A percentile compares a stretch with the other conserved stretches of the same genome.
These are phyloP conservation scores for Tulasnella sp. DNA, from an alignment of 768 basidiomycete genomes.

Conservation along the genomic window DNA sequence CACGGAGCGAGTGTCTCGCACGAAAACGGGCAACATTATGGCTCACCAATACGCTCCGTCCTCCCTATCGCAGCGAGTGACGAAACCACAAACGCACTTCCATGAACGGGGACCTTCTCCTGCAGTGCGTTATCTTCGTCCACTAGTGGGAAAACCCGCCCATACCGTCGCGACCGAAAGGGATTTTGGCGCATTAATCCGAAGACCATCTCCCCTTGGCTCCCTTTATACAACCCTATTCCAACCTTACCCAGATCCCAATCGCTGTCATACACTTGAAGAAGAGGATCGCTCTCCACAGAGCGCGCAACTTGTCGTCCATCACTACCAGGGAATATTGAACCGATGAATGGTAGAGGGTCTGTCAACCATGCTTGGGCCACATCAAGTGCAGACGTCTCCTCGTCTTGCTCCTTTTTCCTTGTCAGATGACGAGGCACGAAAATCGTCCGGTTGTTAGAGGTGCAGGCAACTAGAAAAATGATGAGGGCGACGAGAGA, in stretches of 20 bases:
- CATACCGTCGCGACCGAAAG: not conserved
- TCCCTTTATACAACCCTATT: not conserved
- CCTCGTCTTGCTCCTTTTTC: not conserved
- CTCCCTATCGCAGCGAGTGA: not conserved
- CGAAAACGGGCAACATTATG: too few relatives aligned
- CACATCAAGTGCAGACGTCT: not conserved
- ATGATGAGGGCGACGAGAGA: not conserved
- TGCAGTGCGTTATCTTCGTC: not conserved
- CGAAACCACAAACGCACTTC: not conserved
- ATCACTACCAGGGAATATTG: not conserved
- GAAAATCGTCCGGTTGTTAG: not conserved
- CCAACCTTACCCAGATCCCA: not conserved
- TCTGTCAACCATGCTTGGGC: not conserved
- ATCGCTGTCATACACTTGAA: not conserved
- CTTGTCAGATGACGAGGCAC: not conserved
- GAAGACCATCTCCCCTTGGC: not conserved
- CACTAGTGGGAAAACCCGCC: not conserved
- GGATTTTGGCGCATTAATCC: not conserved
- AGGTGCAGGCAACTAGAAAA: not conserved
- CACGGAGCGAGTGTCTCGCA: too few relatives aligned
- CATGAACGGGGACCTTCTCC: not conserved
- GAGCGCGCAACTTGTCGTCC: not conserved
- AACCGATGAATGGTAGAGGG: not conserved
- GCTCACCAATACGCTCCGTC: too few relatives aligned
- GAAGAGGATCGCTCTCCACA: not conserved